A percentile compares a stretch with the other conserved stretches of the same genome.
phyloP scores from a whole-genome alignment of 148 eudicot genomes.

The Silene latifolia region DNA sequence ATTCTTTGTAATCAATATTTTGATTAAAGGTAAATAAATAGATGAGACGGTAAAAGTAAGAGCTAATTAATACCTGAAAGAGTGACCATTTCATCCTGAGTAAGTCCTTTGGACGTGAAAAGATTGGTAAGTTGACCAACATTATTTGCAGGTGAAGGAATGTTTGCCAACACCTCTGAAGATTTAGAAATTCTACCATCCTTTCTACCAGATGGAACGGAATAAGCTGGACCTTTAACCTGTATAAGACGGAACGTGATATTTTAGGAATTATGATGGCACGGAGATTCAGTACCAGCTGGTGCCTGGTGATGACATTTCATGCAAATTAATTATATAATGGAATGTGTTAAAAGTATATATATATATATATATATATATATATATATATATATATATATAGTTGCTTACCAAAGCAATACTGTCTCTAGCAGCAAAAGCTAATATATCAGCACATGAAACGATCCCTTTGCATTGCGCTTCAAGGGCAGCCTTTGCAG shows the following conservation, averaged over 20 bases:
- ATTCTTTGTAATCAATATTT: no score
- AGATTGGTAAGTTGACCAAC: conserved; percentile 20
- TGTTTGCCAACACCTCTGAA: conserved; percentile 18
- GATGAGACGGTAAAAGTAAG: no score
- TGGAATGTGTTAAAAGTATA: no score
- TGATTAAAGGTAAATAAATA: no score
- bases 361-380: no score
- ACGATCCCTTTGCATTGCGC: conserved; percentile 42
- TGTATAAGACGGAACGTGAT: not conserved
- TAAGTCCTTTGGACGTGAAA: conserved; percentile 20
- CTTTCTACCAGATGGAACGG: conserved; percentile 27
- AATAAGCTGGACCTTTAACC: conserved; percentile 20
- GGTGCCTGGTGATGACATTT: no score
- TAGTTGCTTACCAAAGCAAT: conserved; percentile 19
- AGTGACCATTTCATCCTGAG: conserved; percentile 34
- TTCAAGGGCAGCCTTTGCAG: conserved; percentile 61
- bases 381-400: no score
- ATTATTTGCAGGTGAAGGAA: conserved; percentile 18
- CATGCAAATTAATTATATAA: no score
- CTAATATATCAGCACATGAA: conserved; percentile 35
- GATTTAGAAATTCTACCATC: conserved; percentile 26
- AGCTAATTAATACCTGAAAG: conserved; percentile 23
- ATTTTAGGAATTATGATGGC: no score
- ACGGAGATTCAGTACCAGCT: no score
- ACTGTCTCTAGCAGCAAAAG: conserved; percentile 35